Evolutionary conservation across 108 stramenopile genomes (phyloP).

Genomic region (Conticribra guillardii): DNA sequence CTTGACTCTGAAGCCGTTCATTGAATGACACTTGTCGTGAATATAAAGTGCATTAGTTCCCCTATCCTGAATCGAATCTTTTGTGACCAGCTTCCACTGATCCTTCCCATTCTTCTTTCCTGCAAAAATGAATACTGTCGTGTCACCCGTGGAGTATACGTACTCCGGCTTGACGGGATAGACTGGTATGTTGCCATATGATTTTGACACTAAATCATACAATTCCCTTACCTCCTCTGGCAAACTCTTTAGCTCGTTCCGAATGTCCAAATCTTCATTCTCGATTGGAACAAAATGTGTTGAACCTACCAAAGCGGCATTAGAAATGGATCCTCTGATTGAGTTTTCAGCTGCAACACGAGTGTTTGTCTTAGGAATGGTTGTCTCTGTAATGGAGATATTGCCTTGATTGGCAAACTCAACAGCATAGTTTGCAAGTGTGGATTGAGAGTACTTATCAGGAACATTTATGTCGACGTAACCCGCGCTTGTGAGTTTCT

Average conservation of each 20-base stretch:
- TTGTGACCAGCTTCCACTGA: background rate
- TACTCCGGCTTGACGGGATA: slow-evolving; percentile 9
- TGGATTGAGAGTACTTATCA: background rate
- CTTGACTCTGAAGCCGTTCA: background rate
- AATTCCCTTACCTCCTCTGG: background rate
- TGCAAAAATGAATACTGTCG: slow-evolving; percentile 3
- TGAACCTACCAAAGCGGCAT: background rate
- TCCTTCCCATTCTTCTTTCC: background rate
- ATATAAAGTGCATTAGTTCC: background rate
- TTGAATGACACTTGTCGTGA: too few species aligned
- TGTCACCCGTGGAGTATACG: slow-evolving; percentile 11
- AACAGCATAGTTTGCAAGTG: slow-evolving; percentile 9
- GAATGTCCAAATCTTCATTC: background rate
- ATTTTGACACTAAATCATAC: background rate
- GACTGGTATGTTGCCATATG: background rate
- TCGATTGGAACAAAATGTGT: slow-evolving; percentile 11
- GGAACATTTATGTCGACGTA: background rate
- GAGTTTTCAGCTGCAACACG: slow-evolving; percentile 24
- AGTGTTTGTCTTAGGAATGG: slow-evolving; percentile 19
- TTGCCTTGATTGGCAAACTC: background rate
- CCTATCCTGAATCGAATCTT: background rate
- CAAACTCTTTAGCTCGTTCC: background rate
- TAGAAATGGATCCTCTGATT: slow-evolving; percentile 12
- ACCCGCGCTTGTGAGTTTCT: background rate
- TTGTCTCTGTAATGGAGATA: background rate